These are phyloP conservation scores for Penstemon davidsonii DNA, from an alignment of 257 asterid species.

Conservation along the genomic window DNA sequence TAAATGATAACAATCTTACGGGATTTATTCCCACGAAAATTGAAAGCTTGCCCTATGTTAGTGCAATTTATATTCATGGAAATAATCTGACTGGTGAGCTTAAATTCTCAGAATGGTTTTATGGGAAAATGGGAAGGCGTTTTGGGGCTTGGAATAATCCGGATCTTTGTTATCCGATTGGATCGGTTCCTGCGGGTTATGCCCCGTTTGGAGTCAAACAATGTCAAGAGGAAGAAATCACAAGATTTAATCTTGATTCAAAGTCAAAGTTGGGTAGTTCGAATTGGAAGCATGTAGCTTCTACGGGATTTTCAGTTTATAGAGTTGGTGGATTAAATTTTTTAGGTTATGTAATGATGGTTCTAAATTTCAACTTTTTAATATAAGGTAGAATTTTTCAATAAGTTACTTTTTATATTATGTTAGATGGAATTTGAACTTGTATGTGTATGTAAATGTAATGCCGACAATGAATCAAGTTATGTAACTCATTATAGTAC, in stretches of 20 bases:
- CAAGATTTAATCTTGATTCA: conserved; percentile 26
- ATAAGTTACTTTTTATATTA: no score
- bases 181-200: conserved; percentile 30
- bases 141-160: conserved; percentile 92
- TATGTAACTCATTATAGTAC: no score
- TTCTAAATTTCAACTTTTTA: no score
- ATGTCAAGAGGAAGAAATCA: conserved; percentile 46
- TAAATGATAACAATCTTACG: conserved; percentile 65
- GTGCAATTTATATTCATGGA: conserved; percentile 73
- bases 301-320: conserved; percentile 36
- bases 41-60: conserved; percentile 53
- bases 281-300: conserved; percentile 30
- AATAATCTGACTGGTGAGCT: conserved; percentile 86
- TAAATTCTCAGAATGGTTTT: conserved; percentile 59
- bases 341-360: conserved; percentile 8
- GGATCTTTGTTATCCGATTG: conserved; percentile 59
- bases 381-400: no score
- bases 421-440: no score
- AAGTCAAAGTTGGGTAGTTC: conserved; percentile 34
- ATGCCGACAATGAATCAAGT: no score
- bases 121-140: conserved; percentile 70
- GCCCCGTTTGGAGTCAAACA: conserved; percentile 69
- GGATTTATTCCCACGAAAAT: conserved; percentile 64
- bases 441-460: no score
- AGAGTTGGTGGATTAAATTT: conserved; percentile 30